Base-by-base conservation (phyloP, 495 filamentous ascomycete species). In the Cercophora samala region DNA sequence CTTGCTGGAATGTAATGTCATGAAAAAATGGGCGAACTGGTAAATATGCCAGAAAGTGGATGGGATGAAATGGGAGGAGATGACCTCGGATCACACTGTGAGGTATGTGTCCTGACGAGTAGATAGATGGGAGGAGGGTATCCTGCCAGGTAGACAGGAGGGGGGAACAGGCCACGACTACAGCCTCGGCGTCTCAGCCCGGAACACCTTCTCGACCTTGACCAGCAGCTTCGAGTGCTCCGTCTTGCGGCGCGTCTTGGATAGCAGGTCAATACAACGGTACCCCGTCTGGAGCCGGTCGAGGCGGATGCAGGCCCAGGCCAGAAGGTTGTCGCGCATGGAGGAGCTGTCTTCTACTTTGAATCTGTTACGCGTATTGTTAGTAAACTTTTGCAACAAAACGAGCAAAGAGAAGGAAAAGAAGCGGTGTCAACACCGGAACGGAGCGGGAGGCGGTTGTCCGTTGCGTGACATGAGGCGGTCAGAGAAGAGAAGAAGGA, bases 251-350 rank as follows among this genome's bases (percentile, higher is more conserved):
- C 74, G 73, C 5, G 66, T 74, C 23, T 80, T 80, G 70, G 93
- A 84, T 23, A 87, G 77, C 22, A 98, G 82, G 59, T 87, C 86
- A 52, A 98, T 75, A 61, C 94, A 86, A 25, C 92, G 85, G 72
- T 91, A 91, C 5, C 94, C 94, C 52, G 83, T 80, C 69, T 86
- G 87, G 17, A 97, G 76, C 26, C 92, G 87, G 77, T 97, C 92
- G 3, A 98, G 87, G 24, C 92, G 87, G 72, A 97, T 89, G 76
- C 93, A 97, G 32, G 91, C 87, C 93, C 94, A 97, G 15, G 90
- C 91, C 24, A 89, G 87, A 21, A 93, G 73, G 29, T 86, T 78
- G 68, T 93, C 90, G 67, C 85, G 66, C 64, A 75, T 63, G 73
- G 66, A 63, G 55, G 68, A 63, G 69, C 65, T 85, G 71, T 97